phyloP scores from a whole-genome alignment of 2,329 filamentous ascomycete genomes.

The Ramichloridium luteum region DNA sequence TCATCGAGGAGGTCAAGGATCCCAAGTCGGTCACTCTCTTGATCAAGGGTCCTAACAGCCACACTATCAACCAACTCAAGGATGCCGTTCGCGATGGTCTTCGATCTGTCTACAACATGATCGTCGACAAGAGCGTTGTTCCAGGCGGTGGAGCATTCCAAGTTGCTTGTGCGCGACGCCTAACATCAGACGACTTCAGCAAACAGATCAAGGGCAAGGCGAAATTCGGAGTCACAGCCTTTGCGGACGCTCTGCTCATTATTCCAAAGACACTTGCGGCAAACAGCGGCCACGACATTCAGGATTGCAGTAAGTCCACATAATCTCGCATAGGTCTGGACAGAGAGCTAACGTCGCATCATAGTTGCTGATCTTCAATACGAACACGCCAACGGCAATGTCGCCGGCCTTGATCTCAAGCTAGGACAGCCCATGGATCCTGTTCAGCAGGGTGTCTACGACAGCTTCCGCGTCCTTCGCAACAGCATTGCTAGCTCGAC shows the following conservation, averaged over 20 bases:
- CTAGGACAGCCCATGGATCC: constrained; percentile 94
- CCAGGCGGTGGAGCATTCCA: constrained; percentile 94
- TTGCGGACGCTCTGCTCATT: constrained; percentile 84
- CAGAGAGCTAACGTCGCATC: no score
- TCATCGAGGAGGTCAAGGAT: constrained; percentile 96
- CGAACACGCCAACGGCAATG: constrained; percentile 69
- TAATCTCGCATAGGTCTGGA: constrained; percentile 1
- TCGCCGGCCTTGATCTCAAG: constrained; percentile 74
- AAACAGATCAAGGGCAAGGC: constrained; percentile 96
- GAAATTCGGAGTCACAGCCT: constrained; percentile 88
- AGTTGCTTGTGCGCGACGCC: constrained; percentile 75
- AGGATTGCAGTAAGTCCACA: constrained; percentile 67
- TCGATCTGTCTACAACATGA: constrained; percentile 97
- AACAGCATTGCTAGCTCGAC: constrained; percentile 91
- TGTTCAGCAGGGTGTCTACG: constrained; percentile 79
- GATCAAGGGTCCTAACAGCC: constrained; percentile 94
- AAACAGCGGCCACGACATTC: constrained; percentile 91
- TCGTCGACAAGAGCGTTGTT: constrained; percentile 93
- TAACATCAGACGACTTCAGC: constrained; percentile 74
- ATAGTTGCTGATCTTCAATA: constrained; percentile 77
- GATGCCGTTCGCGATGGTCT: constrained; percentile 92
- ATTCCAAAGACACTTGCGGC: constrained; percentile 96
- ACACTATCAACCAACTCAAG: constrained; percentile 93
- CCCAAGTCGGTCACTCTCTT: constrained; percentile 94
- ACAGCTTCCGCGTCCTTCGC: constrained; percentile 87